Evolutionary conservation across 306 rosid species (phyloP), one percentile per base, ranked within the genome.

Genomic region (Oxytropis ochrocephala): DNA sequence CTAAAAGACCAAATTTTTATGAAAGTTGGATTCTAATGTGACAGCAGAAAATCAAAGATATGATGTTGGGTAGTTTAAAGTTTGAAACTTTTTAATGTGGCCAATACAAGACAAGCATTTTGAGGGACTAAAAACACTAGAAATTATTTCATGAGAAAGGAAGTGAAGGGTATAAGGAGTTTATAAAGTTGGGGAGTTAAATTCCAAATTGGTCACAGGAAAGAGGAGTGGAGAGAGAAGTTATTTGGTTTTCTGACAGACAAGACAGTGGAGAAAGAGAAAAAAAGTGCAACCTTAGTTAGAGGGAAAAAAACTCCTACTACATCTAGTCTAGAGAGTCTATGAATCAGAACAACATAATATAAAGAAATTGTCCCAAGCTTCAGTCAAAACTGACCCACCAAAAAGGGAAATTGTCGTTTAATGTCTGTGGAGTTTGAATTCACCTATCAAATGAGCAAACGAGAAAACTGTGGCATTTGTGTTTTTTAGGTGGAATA

Each of bases 361-460:
- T 78, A 70, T 73, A 73, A 82, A 81, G 72, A 77, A 65, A 80
- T 69, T 73, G 76, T 62, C 85, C 89, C 90, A 64, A 35, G 6
- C 8, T 70, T 55, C 81, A 77, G 96, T 91, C 93, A 88, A 82
- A 82, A 91, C 86, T 86, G 93, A 71, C 87, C 91, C 85, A 82
- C 83, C 89, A 19, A 62, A 47, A 57, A 42, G 14, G 70, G 72
- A 27, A 12, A 64, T 36, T 73, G 64, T 81, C 77, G 87, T 77
- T 77, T 56, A 12, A 24, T 85, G 79, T 81, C 78, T 69, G 88
- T 82, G 65, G 79, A 69, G 74, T 88, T 88, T 86, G 89, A 88
- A 91, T 81, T 56, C 62, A 84, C 76, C 82, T 38, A 50, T 73
- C 50, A 77, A 52, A 14, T 18, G 51, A 35, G 27, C 5, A 13